Conservation (phyloP, 139 green algal genomes). For the Closterium sp. region DNA sequence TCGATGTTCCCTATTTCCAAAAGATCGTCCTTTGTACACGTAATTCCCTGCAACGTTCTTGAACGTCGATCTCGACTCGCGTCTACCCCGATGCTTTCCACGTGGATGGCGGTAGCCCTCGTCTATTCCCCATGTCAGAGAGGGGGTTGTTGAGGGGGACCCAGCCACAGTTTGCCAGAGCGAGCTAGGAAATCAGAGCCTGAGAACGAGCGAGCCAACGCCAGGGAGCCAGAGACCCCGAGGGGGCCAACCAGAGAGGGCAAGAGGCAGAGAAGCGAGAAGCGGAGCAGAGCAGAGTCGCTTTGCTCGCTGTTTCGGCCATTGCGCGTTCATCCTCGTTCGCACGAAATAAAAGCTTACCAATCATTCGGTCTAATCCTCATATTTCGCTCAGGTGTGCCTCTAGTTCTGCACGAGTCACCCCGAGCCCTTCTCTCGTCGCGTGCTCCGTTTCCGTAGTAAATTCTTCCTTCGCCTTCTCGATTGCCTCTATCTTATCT, state of each 20-base stretch:
- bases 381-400: not conserved
- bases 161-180: too few species aligned
- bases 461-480: too few species aligned
- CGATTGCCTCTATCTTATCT: too few species aligned
- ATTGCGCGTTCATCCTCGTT: not conserved
- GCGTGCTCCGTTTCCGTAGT: not conserved
- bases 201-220: not conserved
- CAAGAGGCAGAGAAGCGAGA: too few species aligned
- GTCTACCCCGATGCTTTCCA: not conserved
- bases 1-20: too few species aligned
- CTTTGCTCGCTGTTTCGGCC: not conserved
- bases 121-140: too few species aligned
- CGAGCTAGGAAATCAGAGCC: not conserved
- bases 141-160: too few species aligned
- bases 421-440: not conserved
- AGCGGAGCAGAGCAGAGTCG: not conserved
- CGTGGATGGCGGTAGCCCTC: not conserved
- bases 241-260: not conserved
- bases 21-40: too few species aligned
- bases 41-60: too few species aligned
- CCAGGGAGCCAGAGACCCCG: not conserved
- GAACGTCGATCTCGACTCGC: not conserved
- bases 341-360: not conserved
- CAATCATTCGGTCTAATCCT: not conserved
- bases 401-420: not conserved